Percentiles rank a stretch among this genome's conserved stretches.
Conservation (phyloP, 495 filamentous ascomycete species). For the Daldinia concentrica region DNA sequence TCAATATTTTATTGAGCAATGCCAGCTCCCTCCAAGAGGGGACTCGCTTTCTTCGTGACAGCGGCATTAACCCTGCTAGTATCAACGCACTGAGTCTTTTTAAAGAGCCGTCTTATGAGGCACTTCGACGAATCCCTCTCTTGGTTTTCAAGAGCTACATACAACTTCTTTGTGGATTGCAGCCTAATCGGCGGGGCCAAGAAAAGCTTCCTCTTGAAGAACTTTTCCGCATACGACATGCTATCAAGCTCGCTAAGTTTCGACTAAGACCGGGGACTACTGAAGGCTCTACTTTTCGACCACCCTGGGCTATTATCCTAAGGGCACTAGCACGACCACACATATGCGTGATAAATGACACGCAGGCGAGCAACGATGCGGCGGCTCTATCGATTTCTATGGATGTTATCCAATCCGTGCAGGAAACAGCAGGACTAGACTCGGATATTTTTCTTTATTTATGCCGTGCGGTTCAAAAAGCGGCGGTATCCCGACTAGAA, state of each 20-base stretch:
- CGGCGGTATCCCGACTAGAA: constrained; percentile 24
- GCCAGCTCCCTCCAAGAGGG: constrained; percentile 46
- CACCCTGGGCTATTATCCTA: constrained; percentile 42
- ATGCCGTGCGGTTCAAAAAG: constrained; percentile 41
- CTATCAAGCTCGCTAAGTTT: constrained; percentile 39
- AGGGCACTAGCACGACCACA: constrained; percentile 41
- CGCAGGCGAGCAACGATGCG: constrained; percentile 33
- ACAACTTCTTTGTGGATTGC: constrained; percentile 49
- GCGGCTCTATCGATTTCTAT: constrained; percentile 34
- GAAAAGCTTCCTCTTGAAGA: constrained; percentile 21
- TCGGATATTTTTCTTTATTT: constrained; percentile 39
- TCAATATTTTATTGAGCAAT: constrained; percentile 48
- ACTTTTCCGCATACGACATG: constrained; percentile 38
- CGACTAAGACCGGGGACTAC: constrained; percentile 36
- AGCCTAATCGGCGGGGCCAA: constrained; percentile 26
- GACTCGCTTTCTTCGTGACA: constrained; percentile 51
- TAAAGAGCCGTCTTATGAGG: constrained; percentile 28
- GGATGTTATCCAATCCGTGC: constrained; percentile 19
- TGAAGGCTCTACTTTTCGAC: constrained; percentile 41
- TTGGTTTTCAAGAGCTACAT: constrained; percentile 52
- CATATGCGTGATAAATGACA: constrained; percentile 32
- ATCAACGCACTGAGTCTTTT: constrained; percentile 23
- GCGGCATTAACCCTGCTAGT: constrained; percentile 31
- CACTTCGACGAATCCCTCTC: constrained; percentile 38
- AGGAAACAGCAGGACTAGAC: constrained; percentile 29